Evolutionary conservation across 2,329 filamentous ascomycete species (phyloP), one percentile per base, ranked within the genome.

Genomic region (Fusarium albidum): DNA sequence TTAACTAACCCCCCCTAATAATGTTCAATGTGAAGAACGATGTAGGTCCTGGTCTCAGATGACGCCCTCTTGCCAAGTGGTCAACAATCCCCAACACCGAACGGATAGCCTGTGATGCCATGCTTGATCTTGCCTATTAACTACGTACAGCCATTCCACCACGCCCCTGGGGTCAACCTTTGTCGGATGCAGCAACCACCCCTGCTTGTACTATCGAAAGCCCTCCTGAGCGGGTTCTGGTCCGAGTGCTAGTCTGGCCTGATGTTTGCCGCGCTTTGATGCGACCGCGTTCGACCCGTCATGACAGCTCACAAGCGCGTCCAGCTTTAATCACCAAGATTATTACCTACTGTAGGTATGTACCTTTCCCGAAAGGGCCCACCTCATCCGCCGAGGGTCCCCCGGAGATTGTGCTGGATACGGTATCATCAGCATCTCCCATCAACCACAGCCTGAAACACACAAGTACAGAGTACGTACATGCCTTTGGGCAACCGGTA

Each of bases 391-490:
- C 12, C 35, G 12, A 25, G 18, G 17, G 32, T 41, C 38, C 35
- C 21, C 50, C 59, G 59, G 55, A 47, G 59, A 51, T 60, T 56
- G 49, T 52, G 31, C 59, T 63, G 54, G 48, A 54, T 57, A 44
- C 42, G 57, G 61, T 39, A 64, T 59, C 54, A 62, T 62, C 59
- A 60, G 39, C 59, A 62, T 49, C 39, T 28, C 43, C 44, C 42
- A 41, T 42, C 41, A 41, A 32, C 44, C 48, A 47, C 54, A 50
- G 57, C 55, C 39, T 55, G 42, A 54, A 39, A 42, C 52, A 42
- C 52, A 47, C 48, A 46, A 53, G 49, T 56, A 43, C 14, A 47
- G 47, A 49, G 48, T 43, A 55, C n/a, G n/a, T n/a, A n/a, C n/a
- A n/a, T n/a, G n/a, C 43, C 31, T 46, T 35, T 21, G 32, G 27